These are phyloP conservation scores for Oryza officinalis DNA, from an alignment of 176 grass and related monocot species.

Conservation along the genomic window DNA sequence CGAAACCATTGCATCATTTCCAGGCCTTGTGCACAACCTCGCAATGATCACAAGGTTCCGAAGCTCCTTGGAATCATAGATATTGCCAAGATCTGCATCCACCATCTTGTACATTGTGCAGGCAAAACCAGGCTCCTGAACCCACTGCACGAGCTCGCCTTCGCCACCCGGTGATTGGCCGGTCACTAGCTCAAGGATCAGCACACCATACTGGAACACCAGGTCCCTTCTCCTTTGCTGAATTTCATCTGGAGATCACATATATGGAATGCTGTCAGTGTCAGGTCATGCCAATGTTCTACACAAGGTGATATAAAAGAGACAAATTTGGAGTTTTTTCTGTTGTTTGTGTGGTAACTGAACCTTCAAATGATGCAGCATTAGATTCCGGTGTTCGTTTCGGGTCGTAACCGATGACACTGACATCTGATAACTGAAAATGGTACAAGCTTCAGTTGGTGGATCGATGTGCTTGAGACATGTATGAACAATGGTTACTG, in stretches of 20 bases:
- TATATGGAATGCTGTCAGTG: background rate
- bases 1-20: slow-evolving; percentile 44
- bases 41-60: slow-evolving; percentile 71
- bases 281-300: background rate
- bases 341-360: background rate
- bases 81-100: slow-evolving; percentile 84
- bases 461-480: background rate
- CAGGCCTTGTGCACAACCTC: slow-evolving; percentile 75
- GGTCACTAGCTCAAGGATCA: slow-evolving; percentile 94
- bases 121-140: slow-evolving; percentile 73
- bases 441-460: slow-evolving; percentile 3
- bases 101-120: slow-evolving; percentile 81
- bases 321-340: background rate
- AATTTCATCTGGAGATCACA: slow-evolving; percentile 45
- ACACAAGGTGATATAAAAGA: background rate
- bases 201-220: slow-evolving; percentile 86
- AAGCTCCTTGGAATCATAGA: slow-evolving; percentile 77
- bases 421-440: slow-evolving; percentile 72
- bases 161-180: slow-evolving; percentile 73
- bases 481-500: background rate
- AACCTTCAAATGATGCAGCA: slow-evolving; percentile 51
- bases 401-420: slow-evolving; percentile 29
- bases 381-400: slow-evolving; percentile 20
- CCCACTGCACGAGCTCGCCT: slow-evolving; percentile 79
- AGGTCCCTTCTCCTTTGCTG: slow-evolving; percentile 58